Evolutionary conservation across 2,329 filamentous ascomycete genomes (phyloP).

Genomic region (Lasiodiplodia theobromae): DNA sequence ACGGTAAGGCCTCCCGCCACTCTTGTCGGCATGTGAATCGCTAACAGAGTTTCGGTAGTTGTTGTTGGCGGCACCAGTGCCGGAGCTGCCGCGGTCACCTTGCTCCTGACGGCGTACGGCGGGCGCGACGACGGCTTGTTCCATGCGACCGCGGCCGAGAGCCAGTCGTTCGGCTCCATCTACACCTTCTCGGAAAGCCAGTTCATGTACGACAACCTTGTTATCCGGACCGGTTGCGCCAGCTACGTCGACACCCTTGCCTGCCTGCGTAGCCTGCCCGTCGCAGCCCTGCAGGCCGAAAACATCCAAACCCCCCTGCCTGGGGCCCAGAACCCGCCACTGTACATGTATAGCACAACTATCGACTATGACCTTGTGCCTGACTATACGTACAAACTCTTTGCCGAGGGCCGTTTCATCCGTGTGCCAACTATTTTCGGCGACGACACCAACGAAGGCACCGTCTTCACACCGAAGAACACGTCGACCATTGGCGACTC

Average conservation of each 20-base stretch:
- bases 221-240: conserved; percentile 57
- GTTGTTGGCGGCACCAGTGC: conserved; percentile 73
- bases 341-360: conserved; percentile 61
- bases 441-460: conserved; percentile 70
- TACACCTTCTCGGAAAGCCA: conserved; percentile 58
- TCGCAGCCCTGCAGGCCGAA: conserved; percentile 52
- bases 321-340: conserved; percentile 49
- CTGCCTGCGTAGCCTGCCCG: conserved; percentile 58
- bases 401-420: conserved; percentile 58
- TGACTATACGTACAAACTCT: conserved; percentile 58
- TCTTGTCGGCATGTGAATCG: neutral
- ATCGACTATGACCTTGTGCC: conserved; percentile 60
- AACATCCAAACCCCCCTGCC: conserved; percentile 58
- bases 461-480: conserved; percentile 62
- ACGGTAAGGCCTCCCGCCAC: conserved; percentile 40
- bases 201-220: conserved; percentile 60
- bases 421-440: conserved; percentile 63
- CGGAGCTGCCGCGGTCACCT: conserved; percentile 57
- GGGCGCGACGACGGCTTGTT: conserved; percentile 59
- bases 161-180: conserved; percentile 59
- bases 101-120: conserved; percentile 51
- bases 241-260: conserved; percentile 50
- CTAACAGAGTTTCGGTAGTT: conserved; percentile 48
- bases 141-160: conserved; percentile 61
- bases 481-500: conserved; percentile 58